phyloP scores from a whole-genome alignment of 1,284 basidiomycete genomes.

The Ceratobasidium theobromae region DNA sequence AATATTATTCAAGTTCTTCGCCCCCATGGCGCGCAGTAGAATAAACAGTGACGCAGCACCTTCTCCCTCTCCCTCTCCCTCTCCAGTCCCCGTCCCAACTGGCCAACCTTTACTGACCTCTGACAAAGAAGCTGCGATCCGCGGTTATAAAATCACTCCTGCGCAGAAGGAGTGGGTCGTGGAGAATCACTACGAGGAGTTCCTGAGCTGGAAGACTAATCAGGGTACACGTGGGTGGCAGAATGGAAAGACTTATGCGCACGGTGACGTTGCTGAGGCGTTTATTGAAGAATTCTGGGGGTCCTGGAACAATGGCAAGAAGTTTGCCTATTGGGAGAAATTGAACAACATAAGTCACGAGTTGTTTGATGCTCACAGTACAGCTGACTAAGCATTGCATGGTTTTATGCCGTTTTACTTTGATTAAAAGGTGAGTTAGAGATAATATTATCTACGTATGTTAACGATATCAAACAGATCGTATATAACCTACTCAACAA shows the following conservation, averaged over 20 bases:
- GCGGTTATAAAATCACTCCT: neutral
- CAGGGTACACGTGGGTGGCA: neutral
- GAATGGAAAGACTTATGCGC: neutral
- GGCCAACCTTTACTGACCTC: neutral
- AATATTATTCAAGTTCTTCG: too few relatives aligned
- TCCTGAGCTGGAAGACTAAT: neutral
- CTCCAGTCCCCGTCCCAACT: neutral
- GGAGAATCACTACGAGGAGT: neutral
- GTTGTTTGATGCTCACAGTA: neutral
- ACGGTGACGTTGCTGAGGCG: neutral
- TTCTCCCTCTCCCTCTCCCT: too few relatives aligned
- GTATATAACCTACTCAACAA: neutral
- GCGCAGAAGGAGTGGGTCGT: neutral
- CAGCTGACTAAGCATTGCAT: neutral
- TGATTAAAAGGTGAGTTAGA: neutral
- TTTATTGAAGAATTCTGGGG: neutral
- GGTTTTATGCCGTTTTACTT: neutral
- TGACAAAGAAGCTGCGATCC: neutral
- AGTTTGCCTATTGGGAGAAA: neutral
- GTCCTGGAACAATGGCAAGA: neutral
- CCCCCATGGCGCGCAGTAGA: neutral
- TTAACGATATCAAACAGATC: neutral
- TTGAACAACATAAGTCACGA: neutral
- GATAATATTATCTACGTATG: neutral
- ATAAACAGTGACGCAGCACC: neutral